These are phyloP conservation scores for Trifolium repens DNA, from an alignment of 306 rosid genomes.

Conservation along the genomic window DNA sequence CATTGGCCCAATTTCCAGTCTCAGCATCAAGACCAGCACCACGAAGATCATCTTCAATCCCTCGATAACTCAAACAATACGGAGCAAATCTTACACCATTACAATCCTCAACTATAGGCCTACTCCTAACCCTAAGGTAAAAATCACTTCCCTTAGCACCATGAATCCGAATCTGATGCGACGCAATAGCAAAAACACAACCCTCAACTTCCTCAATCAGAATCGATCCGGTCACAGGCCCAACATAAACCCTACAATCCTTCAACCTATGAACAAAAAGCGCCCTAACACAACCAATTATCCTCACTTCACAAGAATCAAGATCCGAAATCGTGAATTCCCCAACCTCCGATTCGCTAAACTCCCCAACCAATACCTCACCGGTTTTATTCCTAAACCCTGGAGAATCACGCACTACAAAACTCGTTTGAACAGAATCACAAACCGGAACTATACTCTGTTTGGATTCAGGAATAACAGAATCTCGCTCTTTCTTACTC, in stretches of 20 bases:
- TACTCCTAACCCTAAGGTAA: conserved; percentile 84
- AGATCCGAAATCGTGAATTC: conserved; percentile 82
- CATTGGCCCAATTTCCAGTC: conserved; percentile 83
- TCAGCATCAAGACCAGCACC: conserved; percentile 62
- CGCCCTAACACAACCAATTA: conserved; percentile 68
- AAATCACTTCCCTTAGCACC: conserved; percentile 64
- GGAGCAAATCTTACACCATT: conserved; percentile 74
- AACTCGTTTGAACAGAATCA: conserved; percentile 36
- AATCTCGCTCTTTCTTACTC: conserved; percentile 48
- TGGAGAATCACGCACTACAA: conserved; percentile 55
- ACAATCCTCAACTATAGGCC: conserved; percentile 77
- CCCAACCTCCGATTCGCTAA: conserved; percentile 65
- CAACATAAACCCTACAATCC: conserved; percentile 65
- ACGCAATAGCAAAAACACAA: conserved; percentile 69
- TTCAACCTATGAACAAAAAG: conserved; percentile 72
- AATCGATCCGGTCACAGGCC: conserved; percentile 73
- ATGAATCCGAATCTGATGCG: conserved; percentile 93
- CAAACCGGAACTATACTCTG: conserved; percentile 23
- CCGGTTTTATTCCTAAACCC: conserved; percentile 63
- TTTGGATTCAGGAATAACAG: conserved; percentile 35
- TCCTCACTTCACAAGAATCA: conserved; percentile 81
- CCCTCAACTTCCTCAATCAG: conserved; percentile 74
- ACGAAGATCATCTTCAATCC: conserved; percentile 71
- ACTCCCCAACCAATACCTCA: conserved; percentile 53
- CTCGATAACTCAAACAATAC: conserved; percentile 68